Conservation (phyloP, 2,329 filamentous ascomycete species). For the Colletotrichum cuscutae region DNA sequence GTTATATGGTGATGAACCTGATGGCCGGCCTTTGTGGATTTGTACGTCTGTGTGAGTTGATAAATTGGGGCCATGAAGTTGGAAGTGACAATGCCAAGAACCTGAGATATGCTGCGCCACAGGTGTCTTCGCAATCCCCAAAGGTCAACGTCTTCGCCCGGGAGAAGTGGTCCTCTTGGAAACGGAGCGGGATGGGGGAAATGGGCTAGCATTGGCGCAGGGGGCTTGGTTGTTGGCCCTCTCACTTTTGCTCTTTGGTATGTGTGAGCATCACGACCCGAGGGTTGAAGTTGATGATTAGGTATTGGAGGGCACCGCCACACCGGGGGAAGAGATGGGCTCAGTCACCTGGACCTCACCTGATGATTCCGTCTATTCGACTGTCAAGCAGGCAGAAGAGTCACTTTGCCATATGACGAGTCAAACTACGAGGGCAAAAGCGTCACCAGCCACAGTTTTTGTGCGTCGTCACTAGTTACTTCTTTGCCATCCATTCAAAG, state of each 20-base stretch:
- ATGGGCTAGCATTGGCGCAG: not conserved
- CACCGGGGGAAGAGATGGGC: not conserved
- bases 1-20: too few species aligned
- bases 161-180: not conserved
- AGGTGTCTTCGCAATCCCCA: not conserved
- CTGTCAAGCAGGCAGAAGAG: not conserved
- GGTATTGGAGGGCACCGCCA: not conserved
- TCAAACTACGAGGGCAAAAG: not conserved
- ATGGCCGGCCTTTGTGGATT: too few species aligned
- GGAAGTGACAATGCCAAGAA: not conserved
- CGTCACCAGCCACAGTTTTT: slow-evolving; percentile 14
- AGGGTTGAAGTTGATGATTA: not conserved
- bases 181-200: not conserved
- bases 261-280: not conserved
- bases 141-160: not conserved
- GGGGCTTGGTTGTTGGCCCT: not conserved
- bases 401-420: not conserved
- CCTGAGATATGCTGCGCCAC: slow-evolving; percentile 19
- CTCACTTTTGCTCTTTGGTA: not conserved
- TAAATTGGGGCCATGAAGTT: not conserved
- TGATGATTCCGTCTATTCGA: not conserved
- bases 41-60: not conserved
- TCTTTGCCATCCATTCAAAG: not conserved
- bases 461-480: not conserved
- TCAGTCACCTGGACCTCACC: slow-evolving; percentile 13